phyloP scores from a whole-genome alignment of 352 stramenopile species.

The Hyaloperonospora brassicae region DNA sequence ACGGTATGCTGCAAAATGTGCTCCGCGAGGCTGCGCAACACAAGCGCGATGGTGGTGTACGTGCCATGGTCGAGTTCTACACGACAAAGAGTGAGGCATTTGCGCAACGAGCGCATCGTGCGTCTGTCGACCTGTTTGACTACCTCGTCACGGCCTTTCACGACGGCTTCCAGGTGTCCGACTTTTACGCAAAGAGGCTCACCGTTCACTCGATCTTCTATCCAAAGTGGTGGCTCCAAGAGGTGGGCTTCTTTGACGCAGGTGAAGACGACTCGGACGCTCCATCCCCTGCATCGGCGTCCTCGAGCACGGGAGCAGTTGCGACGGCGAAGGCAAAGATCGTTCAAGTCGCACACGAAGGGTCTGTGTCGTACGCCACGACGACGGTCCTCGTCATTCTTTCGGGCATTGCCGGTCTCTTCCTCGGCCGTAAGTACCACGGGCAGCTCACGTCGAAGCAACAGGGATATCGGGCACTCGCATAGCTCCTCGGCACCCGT shows the following conservation, averaged over 20 bases:
- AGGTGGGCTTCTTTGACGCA: slow-evolving; percentile 63
- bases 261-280: slow-evolving; percentile 13
- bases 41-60: slow-evolving; percentile 34
- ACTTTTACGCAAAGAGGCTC: slow-evolving; percentile 37
- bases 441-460: slow-evolving; percentile 33
- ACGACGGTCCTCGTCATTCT: slow-evolving; percentile 45
- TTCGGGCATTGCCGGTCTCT: slow-evolving; percentile 35
- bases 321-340: slow-evolving; percentile 13
- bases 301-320: slow-evolving; percentile 14
- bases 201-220: slow-evolving; percentile 64
- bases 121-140: slow-evolving; percentile 56
- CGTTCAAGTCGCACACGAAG: slow-evolving; percentile 11
- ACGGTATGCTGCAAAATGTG: slow-evolving; percentile 31
- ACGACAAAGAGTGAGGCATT: slow-evolving; percentile 44
- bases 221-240: slow-evolving; percentile 75
- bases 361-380: slow-evolving; percentile 41
- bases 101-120: slow-evolving; percentile 40
- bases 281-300: slow-evolving; percentile 2
- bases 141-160: slow-evolving; percentile 73
- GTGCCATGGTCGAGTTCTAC: slow-evolving; percentile 47
- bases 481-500: slow-evolving; percentile 12
- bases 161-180: slow-evolving; percentile 67
- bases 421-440: slow-evolving; percentile 51
- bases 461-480: slow-evolving; percentile 41
- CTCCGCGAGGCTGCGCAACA: slow-evolving; percentile 28